These are phyloP conservation scores for Phytophthora vignae DNA, from an alignment of 352 stramenopile species.

Conservation along the genomic window DNA sequence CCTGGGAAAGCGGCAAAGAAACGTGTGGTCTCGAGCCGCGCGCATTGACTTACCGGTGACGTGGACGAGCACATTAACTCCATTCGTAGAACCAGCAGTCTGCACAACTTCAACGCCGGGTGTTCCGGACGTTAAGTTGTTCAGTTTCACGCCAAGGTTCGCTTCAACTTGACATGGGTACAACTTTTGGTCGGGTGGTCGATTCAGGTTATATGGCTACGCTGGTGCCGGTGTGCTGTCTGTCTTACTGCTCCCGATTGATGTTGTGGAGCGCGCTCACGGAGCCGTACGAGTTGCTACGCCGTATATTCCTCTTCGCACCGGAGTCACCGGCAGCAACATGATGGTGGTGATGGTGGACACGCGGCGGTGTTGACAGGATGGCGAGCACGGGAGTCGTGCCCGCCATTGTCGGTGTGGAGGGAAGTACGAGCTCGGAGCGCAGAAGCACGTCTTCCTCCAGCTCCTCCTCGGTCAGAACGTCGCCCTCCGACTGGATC, in stretches of 20 bases:
- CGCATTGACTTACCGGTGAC: conserved; percentile 13
- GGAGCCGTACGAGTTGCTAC: conserved; percentile 37
- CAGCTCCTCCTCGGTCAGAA: conserved; percentile 51
- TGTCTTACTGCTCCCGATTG: conserved; percentile 29
- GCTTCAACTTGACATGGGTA: conserved; percentile 18
- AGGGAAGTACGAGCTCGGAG: conserved; percentile 61
- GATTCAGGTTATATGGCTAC: conserved; percentile 3
- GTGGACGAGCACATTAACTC: conserved; percentile 3
- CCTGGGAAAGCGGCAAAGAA: conserved; percentile 17
- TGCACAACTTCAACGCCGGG: no score
- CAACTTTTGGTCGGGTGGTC: background rate
- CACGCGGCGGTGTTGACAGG: conserved; percentile 60
- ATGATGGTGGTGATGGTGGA: conserved; percentile 44
- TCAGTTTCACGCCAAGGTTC: conserved; percentile 14
- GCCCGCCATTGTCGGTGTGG: conserved; percentile 70
- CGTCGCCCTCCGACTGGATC: conserved; percentile 65
- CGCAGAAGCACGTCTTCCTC: conserved; percentile 69
- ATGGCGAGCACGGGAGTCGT: conserved; percentile 65
- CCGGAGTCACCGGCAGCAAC: conserved; percentile 1
- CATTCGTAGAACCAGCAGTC: conserved; percentile 26
- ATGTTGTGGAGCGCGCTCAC: conserved; percentile 21
- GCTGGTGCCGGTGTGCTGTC: no score
- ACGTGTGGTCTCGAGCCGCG: conserved; percentile 6
- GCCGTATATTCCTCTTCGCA: conserved; percentile 15
- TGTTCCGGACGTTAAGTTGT: no score